These are phyloP conservation scores for Aspergillus sp. DNA, from an alignment of 2,329 filamentous ascomycete genomes.

Conservation along the genomic window DNA sequence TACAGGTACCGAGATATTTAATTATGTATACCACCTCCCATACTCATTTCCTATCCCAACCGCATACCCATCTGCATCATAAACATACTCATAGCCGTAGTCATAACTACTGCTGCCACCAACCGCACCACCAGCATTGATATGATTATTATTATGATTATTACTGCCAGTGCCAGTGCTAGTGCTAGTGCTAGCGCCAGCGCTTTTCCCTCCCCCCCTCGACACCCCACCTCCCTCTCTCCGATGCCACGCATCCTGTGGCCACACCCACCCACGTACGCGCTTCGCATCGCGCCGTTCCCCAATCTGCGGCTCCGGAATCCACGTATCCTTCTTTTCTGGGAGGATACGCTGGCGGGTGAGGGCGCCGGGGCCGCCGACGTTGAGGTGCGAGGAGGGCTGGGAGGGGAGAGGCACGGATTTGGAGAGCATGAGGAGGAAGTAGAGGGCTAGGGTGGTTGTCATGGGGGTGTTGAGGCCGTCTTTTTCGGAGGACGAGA, in stretches of 20 bases:
- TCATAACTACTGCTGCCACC: too few relatives aligned
- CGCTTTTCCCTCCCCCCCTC: neutral
- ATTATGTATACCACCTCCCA: neutral
- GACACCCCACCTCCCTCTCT: constrained; percentile 40
- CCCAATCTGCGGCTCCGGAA: constrained; percentile 51
- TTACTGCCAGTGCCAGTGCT: too few relatives aligned
- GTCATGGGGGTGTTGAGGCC: constrained; percentile 40
- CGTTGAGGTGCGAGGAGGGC: constrained; percentile 50
- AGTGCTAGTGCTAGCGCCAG: too few relatives aligned
- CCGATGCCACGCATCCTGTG: constrained; percentile 52
- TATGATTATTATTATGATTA: too few relatives aligned
- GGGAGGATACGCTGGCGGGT: constrained; percentile 47
- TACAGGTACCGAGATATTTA: neutral
- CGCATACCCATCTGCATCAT: too few relatives aligned
- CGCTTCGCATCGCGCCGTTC: constrained; percentile 55
- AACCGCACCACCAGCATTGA: too few relatives aligned
- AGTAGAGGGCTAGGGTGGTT: constrained; percentile 54
- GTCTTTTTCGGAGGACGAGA: neutral
- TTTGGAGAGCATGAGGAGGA: constrained; percentile 58
- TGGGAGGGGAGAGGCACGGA: constrained; percentile 52
- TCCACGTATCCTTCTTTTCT: constrained; percentile 53
- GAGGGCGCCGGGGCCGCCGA: constrained; percentile 50
- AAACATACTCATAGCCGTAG: too few relatives aligned
- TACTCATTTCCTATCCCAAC: too few relatives aligned
- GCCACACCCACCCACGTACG: constrained; percentile 54